Evolutionary conservation across 2,329 filamentous ascomycete species (phyloP), one percentile per base, ranked within the genome.

Genomic region (Epichloe elymi): DNA sequence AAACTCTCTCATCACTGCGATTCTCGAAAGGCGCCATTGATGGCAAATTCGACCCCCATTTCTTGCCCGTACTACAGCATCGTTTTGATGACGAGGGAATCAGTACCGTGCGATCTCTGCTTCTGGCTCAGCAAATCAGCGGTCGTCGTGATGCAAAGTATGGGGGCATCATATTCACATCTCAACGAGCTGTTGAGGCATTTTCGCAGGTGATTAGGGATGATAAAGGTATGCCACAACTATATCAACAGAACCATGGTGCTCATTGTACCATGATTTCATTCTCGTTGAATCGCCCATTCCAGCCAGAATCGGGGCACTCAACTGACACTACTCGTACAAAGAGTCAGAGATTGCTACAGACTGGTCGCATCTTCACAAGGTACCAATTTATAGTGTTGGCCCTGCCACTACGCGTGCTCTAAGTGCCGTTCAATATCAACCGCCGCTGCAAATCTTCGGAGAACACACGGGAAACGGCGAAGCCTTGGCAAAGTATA

Each of bases 381-480:
- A 78, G 63, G 64, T 86, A 57, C 71, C 78, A 6, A 65, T 91
- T 42, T 93, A 91, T 65, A 86, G 84, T 53, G 87, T 93, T 49
- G 87, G 87, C 1, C 86, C 86, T 2, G 87, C 87, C 5, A 93
- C 87, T 1, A 84, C 85, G 3, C 81, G 86, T 47, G 85, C 88
- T 4, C 74, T 98, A 37, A 68, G 62, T 65, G 78, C 77, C 5
- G 68, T 82, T 8, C 48, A 59, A 1, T 70, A 75, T 63, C 57
- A 67, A 51, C 69, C 80, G 48, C 62, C 71, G 40, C 63, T 85
- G 60, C 70, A 80, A 45, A 78, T 96, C 35, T 77, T 87, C 53
- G 93, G 91, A 45, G 80, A 84, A 55, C 82, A 94, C 53, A 86
- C 86, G 0, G 93, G 93, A 12, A 95, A 85, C 57, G 93, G 91